Evolutionary conservation across 2,329 filamentous ascomycete genomes (phyloP).

Genomic region (Teratosphaeria epicoccoides): DNA sequence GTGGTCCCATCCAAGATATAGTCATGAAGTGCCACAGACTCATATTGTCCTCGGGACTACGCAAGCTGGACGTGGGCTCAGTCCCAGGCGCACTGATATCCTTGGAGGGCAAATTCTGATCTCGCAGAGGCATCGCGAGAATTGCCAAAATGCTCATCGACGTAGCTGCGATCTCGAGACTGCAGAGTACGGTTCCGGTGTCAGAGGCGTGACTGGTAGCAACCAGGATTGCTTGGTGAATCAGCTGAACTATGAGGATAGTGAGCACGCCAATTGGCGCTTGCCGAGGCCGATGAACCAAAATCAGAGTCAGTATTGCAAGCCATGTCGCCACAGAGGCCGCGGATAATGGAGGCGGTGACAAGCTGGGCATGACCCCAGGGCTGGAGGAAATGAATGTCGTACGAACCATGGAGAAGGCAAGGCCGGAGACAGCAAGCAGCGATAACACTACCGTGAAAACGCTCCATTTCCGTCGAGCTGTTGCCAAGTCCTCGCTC

Average conservation of each 20-base stretch:
- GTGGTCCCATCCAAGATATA: constrained; percentile 68
- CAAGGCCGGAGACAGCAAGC: constrained; percentile 10
- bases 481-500: constrained; percentile 23
- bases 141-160: constrained; percentile 32
- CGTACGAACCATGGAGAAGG: constrained; percentile 3
- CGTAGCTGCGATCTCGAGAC: constrained; percentile 25
- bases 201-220: constrained; percentile 3
- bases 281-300: constrained; percentile 17
- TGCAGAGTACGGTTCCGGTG: not conserved
- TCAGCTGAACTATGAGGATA: constrained; percentile 14
- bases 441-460: constrained; percentile 11
- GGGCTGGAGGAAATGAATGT: not conserved
- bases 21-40: constrained; percentile 75
- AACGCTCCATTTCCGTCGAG: constrained; percentile 16
- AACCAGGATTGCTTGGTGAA: constrained; percentile 16
- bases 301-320: constrained; percentile 12
- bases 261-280: constrained; percentile 17
- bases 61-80: constrained; percentile 47
- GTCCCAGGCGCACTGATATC: constrained; percentile 51
- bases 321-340: constrained; percentile 13
- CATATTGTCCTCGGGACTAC: constrained; percentile 69
- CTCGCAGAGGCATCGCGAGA: constrained; percentile 59
- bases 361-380: not conserved
- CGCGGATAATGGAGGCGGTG: constrained; percentile 5
- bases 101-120: constrained; percentile 42